These are phyloP conservation scores for Orbilia ellipsospora DNA, from an alignment of 2,329 filamentous ascomycete genomes.

Conservation along the genomic window DNA sequence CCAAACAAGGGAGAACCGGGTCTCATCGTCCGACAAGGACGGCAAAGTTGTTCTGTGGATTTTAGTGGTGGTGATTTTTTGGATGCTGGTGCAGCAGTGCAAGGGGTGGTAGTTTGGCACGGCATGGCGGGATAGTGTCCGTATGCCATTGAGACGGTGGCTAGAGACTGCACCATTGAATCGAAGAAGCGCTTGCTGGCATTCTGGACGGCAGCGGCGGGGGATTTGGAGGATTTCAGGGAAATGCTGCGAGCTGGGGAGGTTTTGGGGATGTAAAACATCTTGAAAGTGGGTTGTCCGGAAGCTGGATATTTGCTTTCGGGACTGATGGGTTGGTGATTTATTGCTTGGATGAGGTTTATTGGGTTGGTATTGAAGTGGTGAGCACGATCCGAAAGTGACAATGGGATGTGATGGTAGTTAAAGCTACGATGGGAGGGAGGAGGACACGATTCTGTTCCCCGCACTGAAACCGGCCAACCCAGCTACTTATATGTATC, in stretches of 20 bases:
- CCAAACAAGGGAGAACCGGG: too few relatives aligned
- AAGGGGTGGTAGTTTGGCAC: background rate
- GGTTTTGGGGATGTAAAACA: conserved; percentile 49
- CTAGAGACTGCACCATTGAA: conserved; percentile 47
- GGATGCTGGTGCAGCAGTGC: background rate
- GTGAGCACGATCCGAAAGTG: background rate
- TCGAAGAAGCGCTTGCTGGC: conserved; percentile 50
- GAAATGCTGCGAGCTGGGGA: conserved; percentile 13
- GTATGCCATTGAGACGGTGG: conserved; percentile 46
- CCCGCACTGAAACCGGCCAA: conserved; percentile 18
- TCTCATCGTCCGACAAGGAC: too few relatives aligned
- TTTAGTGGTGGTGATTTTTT: background rate
- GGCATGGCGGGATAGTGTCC: conserved; percentile 48
- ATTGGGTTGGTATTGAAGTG: background rate
- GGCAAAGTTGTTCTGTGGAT: too few relatives aligned
- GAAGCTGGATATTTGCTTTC: background rate
- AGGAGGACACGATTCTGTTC: conserved; percentile 12
- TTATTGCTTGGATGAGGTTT: background rate
- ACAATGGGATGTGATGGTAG: background rate
- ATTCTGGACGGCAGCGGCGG: conserved; percentile 22
- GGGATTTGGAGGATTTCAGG: conserved; percentile 28
- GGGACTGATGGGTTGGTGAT: background rate
- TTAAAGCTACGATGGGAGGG: background rate
- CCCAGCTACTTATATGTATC: conserved; percentile 1
- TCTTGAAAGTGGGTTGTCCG: conserved; percentile 19